phyloP scores from a whole-genome alignment of 139 green algal species.

The Asterochloris sp. region DNA sequence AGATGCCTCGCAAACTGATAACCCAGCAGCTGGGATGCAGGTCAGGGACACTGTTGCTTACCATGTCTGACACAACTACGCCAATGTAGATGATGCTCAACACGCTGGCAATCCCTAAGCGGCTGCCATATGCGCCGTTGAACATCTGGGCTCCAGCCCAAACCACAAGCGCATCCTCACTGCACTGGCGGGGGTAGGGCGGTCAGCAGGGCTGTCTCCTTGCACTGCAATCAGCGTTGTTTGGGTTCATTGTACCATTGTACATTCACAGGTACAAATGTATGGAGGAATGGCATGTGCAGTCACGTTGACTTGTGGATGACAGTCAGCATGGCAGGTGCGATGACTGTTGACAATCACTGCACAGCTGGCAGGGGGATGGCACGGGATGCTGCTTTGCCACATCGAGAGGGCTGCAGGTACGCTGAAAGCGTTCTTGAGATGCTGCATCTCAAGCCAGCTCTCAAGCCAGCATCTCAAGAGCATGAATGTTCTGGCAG shows the following conservation, averaged over 20 bases:
- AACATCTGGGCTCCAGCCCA: conserved; percentile 25
- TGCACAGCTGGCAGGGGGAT: too few species aligned
- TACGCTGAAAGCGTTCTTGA: neutral
- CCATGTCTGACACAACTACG: conserved; percentile 22
- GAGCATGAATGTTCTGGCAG: neutral
- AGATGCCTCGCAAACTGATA: too few species aligned
- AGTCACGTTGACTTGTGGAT: too few species aligned
- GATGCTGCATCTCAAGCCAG: neutral
- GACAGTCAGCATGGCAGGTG: too few species aligned
- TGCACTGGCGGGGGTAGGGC: conserved; percentile 15
- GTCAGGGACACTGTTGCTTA: neutral
- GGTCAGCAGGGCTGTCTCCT: neutral
- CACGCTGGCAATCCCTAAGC: conserved; percentile 1
- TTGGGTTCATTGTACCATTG: too few species aligned
- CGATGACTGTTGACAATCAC: too few species aligned
- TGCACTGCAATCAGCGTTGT: too few species aligned
- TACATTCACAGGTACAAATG: too few species aligned
- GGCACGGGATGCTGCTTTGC: too few species aligned
- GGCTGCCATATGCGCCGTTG: conserved; percentile 17
- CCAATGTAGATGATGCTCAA: conserved; percentile 26
- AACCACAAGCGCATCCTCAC: conserved; percentile 33
- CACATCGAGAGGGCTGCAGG: too few species aligned
- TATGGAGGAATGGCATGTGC: too few species aligned
- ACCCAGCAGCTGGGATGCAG: too few species aligned
- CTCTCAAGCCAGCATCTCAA: neutral